Percentiles rank a stretch among this genome's conserved stretches.
Conservation (phyloP, 2,329 filamentous ascomycete genomes). For the Aureobasidium namibiae region DNA sequence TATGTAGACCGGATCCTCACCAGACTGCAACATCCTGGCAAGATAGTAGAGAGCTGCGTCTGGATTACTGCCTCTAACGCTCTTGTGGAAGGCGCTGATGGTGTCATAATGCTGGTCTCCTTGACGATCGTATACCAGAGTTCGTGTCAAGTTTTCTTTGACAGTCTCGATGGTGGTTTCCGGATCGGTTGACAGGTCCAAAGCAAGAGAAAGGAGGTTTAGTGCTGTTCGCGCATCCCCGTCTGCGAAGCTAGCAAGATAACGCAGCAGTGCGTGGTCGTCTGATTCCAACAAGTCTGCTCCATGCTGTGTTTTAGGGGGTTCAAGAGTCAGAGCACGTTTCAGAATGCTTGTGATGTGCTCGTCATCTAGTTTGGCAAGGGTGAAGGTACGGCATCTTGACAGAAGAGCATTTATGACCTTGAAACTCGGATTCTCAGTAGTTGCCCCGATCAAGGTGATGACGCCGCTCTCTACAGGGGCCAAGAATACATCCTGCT, state of each 20-base stretch:
- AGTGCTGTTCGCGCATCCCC: constrained; percentile 89
- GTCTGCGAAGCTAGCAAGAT: constrained; percentile 79
- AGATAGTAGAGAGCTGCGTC: constrained; percentile 93
- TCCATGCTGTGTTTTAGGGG: constrained; percentile 6
- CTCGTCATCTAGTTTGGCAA: constrained; percentile 64
- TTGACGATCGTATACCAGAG: constrained; percentile 86
- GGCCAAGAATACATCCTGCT: constrained; percentile 90
- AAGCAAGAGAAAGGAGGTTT: constrained; percentile 82
- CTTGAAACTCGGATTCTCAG: constrained; percentile 94
- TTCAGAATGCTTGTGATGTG: constrained; percentile 66
- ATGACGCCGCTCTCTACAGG: constrained; percentile 87
- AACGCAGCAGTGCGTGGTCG: constrained; percentile 57
- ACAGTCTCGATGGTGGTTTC: constrained; percentile 66
- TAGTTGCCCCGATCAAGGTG: constrained; percentile 89
- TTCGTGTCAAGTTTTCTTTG: constrained; percentile 79
- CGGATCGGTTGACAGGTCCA: constrained; percentile 61
- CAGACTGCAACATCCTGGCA: constrained; percentile 88
- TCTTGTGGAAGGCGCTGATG: constrained; percentile 95
- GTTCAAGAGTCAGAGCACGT: constrained; percentile 53
- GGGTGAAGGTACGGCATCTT: constrained; percentile 81
- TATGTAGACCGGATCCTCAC: constrained; percentile 88
- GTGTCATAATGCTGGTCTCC: constrained; percentile 97
- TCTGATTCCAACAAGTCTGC: constrained; percentile 54
- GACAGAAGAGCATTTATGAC: constrained; percentile 81
- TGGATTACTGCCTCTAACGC: constrained; percentile 75